Evolutionary conservation across 495 filamentous ascomycete genomes (phyloP), one percentile per base, ranked within the genome.

Genomic region (Aspergillus panamensis): DNA sequence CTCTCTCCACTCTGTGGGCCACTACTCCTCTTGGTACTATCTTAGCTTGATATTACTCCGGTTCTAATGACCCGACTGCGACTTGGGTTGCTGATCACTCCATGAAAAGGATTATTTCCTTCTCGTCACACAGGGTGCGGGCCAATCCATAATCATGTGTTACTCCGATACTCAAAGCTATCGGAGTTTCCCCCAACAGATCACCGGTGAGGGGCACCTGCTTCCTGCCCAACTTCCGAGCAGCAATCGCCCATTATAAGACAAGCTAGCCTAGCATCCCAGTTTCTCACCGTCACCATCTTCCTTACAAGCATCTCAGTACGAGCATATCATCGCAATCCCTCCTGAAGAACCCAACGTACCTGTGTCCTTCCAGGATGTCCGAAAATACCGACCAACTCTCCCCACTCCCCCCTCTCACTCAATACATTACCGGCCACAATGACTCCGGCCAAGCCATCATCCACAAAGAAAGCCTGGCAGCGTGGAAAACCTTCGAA

Each of bases 351-450:
- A 17, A n/a, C 35, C 0, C n/a, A n/a, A n/a, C n/a, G n/a, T n/a
- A 33, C 37, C 13, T n/a, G 35, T n/a, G 6, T 3, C 35, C 8
- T n/a, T 39, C 35, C 35, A 45, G 13, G n/a, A 52, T 52, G 48
- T 47, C 55, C 25, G 5, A 48, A 35, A 58, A 58, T n/a, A 48
- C 56, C 25, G 56, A 48, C 40, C 56, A 58, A 37, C 20, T 58
- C 17, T 58, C 56, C 14, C 14, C 48, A 14, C 56, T 58, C 0
- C 40, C 9, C 3, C 32, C 32, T 10, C 17, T 58, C 16, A 52
- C 56, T 17, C 56, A 32, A 12, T 54, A 74, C 53, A 73, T 77
- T 57, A 77, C 75, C 32, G 67, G 66, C 42, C 74, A 77, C 66
- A 63, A 75, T 57, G 56, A 60, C 20, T 16, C 50, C 0, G 63